Percentiles rank a stretch among this genome's conserved stretches.
These are phyloP conservation scores for Vaccinium corymbosum DNA, from an alignment of 148 eudicot genomes.

Conservation along the genomic window DNA sequence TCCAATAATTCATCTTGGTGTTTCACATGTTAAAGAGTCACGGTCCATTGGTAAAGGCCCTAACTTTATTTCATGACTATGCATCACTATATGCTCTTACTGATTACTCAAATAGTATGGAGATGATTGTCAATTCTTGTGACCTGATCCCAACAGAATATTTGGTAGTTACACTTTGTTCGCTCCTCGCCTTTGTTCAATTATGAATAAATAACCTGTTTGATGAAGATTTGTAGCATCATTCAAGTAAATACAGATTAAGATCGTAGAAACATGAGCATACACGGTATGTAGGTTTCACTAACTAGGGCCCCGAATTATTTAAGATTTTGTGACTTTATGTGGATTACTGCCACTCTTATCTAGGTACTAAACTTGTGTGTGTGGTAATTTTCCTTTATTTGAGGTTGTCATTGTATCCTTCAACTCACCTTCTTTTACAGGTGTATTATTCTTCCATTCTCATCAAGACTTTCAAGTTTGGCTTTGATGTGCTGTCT, in stretches of 20 bases:
- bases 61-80: background rate
- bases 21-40: background rate
- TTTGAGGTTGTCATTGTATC: slow-evolving; percentile 1
- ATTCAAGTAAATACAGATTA: too few relatives aligned
- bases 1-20: background rate
- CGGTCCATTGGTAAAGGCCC: background rate
- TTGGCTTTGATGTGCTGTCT: slow-evolving; percentile 33
- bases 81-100: background rate
- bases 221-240: too few relatives aligned
- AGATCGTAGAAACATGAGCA: too few relatives aligned
- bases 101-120: background rate
- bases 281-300: background rate
- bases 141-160: background rate
- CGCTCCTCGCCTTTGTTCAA: too few relatives aligned
- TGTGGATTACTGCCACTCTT: background rate
- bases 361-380: background rate
- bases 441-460: slow-evolving; percentile 15
- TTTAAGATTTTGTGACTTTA: background rate
- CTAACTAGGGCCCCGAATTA: background rate
- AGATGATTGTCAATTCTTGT: background rate
- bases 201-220: too few relatives aligned
- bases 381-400: background rate
- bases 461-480: slow-evolving; percentile 9
- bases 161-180: background rate
- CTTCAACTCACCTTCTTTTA: background rate